Percentiles rank a stretch among this genome's conserved stretches.
Conservation (phyloP, 129 eudicot genomes). For the Saposhnikovia divaricata region DNA sequence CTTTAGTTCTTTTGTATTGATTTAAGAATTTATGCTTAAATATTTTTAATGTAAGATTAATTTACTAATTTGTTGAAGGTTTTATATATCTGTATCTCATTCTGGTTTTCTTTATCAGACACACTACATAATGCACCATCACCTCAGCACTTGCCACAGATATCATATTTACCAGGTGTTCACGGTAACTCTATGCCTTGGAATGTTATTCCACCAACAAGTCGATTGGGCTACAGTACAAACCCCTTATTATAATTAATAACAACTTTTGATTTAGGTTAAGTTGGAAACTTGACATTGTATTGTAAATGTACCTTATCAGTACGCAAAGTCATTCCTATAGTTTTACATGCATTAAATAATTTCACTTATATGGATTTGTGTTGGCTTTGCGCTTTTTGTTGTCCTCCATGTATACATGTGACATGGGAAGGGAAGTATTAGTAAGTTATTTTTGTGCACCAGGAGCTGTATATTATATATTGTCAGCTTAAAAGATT, state of each 20-base stretch:
- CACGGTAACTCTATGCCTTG: constrained; percentile 33
- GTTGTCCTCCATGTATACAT: neutral
- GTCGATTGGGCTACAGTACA: constrained; percentile 53
- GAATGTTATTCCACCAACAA: constrained; percentile 45
- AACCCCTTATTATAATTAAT: constrained; percentile 16
- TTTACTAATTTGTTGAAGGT: neutral
- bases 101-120: neutral
- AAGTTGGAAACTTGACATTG: neutral
- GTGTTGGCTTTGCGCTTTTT: neutral
- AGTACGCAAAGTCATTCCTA: neutral
- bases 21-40: neutral
- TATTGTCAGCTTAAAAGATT: neutral
- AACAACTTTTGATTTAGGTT: neutral
- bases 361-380: neutral
- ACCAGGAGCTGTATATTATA: neutral
- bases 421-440: neutral
- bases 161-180: constrained; percentile 45
- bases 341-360: neutral
- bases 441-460: neutral
- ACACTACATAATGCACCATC: constrained; percentile 11
- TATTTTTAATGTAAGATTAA: neutral
- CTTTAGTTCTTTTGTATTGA: neutral
- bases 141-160: constrained; percentile 70
- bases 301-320: neutral
- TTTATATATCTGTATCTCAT: neutral